Percentiles rank a stretch among this genome's conserved stretches.
Conservation (phyloP, 768 basidiomycete species). For the Melanogaster broomeanus region DNA sequence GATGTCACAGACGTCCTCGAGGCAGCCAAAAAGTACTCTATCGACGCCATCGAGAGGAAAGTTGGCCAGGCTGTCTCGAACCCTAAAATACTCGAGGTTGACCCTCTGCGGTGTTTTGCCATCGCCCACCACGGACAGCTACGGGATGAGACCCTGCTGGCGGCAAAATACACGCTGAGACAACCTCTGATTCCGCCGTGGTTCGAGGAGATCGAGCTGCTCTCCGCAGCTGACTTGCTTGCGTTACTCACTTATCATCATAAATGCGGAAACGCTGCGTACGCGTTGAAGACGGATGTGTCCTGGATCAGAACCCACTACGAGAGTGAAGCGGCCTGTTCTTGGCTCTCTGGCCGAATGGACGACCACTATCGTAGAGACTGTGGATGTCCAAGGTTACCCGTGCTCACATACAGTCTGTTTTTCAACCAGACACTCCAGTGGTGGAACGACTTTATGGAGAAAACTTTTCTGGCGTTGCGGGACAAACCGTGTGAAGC, state of each 20-base stretch:
- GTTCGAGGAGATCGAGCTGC: constrained; percentile 27
- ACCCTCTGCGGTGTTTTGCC: constrained; percentile 32
- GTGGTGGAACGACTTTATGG: constrained; percentile 28
- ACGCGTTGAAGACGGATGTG: background rate
- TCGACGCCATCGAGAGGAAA: constrained; percentile 15
- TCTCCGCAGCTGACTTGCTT: constrained; percentile 28
- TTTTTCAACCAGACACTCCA: constrained; percentile 1
- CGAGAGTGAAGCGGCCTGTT: background rate
- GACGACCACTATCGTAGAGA: background rate
- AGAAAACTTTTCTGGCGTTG: constrained; percentile 4
- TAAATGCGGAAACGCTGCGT: constrained; percentile 13
- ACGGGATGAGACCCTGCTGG: constrained; percentile 23
- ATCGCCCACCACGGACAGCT: constrained; percentile 24
- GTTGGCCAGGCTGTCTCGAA: constrained; percentile 16
- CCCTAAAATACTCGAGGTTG: constrained; percentile 18
- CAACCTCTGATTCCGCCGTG: constrained; percentile 24
- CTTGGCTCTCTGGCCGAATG: constrained; percentile 8
- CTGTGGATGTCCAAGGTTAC: background rate
- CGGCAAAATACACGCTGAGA: constrained; percentile 30
- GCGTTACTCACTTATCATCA: constrained; percentile 22
- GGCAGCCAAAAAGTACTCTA: constrained; percentile 16
- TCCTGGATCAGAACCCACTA: constrained; percentile 20
- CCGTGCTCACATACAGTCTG: background rate
- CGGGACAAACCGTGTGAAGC: constrained; percentile 20
- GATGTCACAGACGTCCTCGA: constrained; percentile 10